Percentiles rank a stretch among this genome's conserved stretches.
Evolutionary conservation across 306 rosid species (phyloP).

Genomic region (Urtica urens): DNA sequence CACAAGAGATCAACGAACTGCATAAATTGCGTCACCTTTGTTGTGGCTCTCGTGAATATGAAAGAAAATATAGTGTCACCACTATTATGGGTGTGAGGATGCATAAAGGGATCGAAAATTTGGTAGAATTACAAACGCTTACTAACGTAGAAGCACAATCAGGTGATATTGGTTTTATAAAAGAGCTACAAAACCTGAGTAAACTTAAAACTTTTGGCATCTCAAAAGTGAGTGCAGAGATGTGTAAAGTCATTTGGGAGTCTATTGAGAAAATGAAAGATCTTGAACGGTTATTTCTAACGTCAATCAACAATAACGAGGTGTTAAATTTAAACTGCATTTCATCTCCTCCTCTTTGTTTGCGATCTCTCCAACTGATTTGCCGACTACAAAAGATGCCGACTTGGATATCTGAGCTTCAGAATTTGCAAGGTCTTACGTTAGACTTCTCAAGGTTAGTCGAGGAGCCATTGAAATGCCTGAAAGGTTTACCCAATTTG

Average conservation of each 20-base stretch:
- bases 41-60: no score
- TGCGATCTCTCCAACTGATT: no score
- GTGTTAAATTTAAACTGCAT: no score
- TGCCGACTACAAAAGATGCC: no score
- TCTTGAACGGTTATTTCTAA: no score
- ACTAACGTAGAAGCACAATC: not conserved
- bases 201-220: not conserved
- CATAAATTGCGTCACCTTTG: not conserved
- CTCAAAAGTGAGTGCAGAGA: not conserved
- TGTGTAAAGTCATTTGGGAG: conserved; percentile 4
- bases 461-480: no score
- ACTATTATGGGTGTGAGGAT: not conserved
- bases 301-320: no score
- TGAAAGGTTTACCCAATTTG: no score
- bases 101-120: not conserved
- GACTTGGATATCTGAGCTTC: no score
- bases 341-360: no score
- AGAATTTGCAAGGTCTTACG: no score
- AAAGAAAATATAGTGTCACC: not conserved
- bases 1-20: not conserved
- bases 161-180: not conserved
- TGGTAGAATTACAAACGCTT: not conserved
- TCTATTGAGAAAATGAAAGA: conserved; percentile 11
- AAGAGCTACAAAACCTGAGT: not conserved
- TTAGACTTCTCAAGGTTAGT: no score